phyloP scores from a whole-genome alignment of 2,329 filamentous ascomycete genomes.

The Hymenoscyphus fructigenus region DNA sequence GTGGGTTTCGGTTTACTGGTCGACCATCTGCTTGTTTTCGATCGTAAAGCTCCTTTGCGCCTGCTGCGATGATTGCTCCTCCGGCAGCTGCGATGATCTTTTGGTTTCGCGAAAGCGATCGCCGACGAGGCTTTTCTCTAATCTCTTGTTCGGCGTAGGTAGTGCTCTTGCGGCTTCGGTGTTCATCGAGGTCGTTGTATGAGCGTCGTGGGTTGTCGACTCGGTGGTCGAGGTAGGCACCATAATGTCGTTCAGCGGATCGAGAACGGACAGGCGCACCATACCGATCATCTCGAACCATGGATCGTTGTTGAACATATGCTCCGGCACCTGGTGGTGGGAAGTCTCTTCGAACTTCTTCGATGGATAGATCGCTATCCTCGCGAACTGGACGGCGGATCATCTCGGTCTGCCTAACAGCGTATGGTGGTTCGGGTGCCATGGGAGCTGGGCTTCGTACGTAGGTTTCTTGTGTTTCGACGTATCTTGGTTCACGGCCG shows the following conservation, averaged over 20 bases:
- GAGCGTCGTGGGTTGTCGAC: constrained; percentile 50
- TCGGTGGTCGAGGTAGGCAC: constrained; percentile 55
- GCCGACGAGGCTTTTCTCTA: constrained; percentile 41
- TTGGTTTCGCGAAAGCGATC: constrained; percentile 60
- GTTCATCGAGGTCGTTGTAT: constrained; percentile 46
- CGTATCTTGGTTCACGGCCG: constrained; percentile 50
- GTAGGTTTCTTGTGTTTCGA: constrained; percentile 44
- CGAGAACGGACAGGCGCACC: constrained; percentile 56
- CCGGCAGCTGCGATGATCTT: constrained; percentile 66
- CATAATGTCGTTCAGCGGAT: constrained; percentile 61
- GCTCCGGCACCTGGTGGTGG: constrained; percentile 53
- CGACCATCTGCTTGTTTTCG: constrained; percentile 53
- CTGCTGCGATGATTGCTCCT: constrained; percentile 62
- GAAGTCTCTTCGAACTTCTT: constrained; percentile 83
- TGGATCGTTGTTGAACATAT: constrained; percentile 27
- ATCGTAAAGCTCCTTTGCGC: constrained; percentile 66
- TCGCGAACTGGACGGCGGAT: constrained; percentile 60
- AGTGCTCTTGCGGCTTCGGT: constrained; percentile 48
- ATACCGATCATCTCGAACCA: constrained; percentile 36
- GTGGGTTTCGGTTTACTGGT: constrained; percentile 54
- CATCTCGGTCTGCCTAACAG: constrained; percentile 51
- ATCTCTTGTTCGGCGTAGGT: constrained; percentile 58
- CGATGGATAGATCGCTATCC: constrained; percentile 72
- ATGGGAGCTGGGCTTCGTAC: constrained; percentile 28
- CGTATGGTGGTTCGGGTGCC: constrained; percentile 32